These are phyloP conservation scores for Rhytidiadelphus loreus DNA, from an alignment of 225 moss, liverwort and hornwort genomes.

Conservation along the genomic window DNA sequence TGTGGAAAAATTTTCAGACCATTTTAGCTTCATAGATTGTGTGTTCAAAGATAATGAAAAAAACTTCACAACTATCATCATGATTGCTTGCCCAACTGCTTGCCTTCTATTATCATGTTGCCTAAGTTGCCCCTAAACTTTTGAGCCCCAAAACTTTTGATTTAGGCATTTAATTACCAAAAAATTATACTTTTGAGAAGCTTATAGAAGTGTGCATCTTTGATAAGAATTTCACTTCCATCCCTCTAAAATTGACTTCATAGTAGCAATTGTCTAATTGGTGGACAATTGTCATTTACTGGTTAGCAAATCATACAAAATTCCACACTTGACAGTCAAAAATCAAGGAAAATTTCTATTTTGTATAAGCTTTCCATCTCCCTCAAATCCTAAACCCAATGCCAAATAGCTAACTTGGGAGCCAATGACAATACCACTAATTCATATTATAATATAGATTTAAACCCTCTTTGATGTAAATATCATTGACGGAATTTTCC, in stretches of 20 bases:
- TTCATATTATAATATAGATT: not conserved
- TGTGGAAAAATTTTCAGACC: not conserved
- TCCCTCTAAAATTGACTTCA: not conserved
- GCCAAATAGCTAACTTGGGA: rapidly evolving
- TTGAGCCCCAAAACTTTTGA: not conserved
- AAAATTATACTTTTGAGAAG: not conserved
- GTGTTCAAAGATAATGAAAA: not conserved
- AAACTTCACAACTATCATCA: too few relatives aligned
- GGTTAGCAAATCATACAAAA: not conserved
- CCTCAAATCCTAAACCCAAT: not conserved
- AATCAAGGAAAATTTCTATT: not conserved
- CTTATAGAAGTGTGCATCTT: not conserved
- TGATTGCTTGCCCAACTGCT: not conserved
- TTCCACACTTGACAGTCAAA: not conserved
- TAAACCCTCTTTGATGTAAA: not conserved
- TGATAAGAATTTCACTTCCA: not conserved
- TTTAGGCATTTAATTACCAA: rapidly evolving
- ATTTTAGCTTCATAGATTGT: not conserved
- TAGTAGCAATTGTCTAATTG: not conserved
- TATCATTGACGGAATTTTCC: rapidly evolving
- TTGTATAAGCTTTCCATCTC: not conserved
- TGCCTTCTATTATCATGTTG: not conserved
- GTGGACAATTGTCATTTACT: not conserved
- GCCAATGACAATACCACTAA: rapidly evolving
- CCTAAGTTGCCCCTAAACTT: not conserved